These are phyloP conservation scores for Pythium monospermum DNA, from an alignment of 352 stramenopile genomes.

Conservation along the genomic window DNA sequence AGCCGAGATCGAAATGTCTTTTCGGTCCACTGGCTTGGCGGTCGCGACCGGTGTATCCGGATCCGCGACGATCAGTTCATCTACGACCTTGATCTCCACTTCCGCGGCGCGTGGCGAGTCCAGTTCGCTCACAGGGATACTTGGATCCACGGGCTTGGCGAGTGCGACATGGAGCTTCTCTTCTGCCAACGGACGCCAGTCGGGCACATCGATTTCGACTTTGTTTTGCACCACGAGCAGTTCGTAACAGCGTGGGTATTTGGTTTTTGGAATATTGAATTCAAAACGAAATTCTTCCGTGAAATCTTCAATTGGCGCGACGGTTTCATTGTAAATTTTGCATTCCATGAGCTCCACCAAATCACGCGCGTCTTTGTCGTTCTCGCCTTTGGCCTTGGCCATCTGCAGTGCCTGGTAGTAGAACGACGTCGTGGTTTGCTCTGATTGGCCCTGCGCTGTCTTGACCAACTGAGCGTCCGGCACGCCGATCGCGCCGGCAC, in stretches of 20 bases:
- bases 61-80: not conserved
- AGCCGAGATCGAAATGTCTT: constrained; percentile 3
- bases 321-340: constrained; percentile 12
- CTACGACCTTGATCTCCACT: constrained; percentile 1
- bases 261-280: constrained; percentile 4
- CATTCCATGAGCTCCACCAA: constrained; percentile 12
- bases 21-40: not conserved
- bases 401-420: constrained; percentile 11
- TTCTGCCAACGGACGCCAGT: constrained; percentile 10
- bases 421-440: constrained; percentile 6
- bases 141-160: constrained; percentile 6
- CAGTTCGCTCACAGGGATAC: not conserved
- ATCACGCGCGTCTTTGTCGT: constrained; percentile 3
- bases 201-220: constrained; percentile 5
- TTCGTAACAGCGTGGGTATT: constrained; percentile 12
- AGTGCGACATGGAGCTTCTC: constrained; percentile 6
- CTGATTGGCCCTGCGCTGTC: not conserved
- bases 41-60: constrained; percentile 5
- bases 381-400: not conserved
- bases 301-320: constrained; percentile 7
- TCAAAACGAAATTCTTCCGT: constrained; percentile 9
- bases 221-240: constrained; percentile 8
- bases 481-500: not conserved
- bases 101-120: constrained; percentile 1
- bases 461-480: not conserved